These are phyloP conservation scores for Simplicillium aogashimaense DNA, from an alignment of 2,329 filamentous ascomycete genomes.

Conservation along the genomic window DNA sequence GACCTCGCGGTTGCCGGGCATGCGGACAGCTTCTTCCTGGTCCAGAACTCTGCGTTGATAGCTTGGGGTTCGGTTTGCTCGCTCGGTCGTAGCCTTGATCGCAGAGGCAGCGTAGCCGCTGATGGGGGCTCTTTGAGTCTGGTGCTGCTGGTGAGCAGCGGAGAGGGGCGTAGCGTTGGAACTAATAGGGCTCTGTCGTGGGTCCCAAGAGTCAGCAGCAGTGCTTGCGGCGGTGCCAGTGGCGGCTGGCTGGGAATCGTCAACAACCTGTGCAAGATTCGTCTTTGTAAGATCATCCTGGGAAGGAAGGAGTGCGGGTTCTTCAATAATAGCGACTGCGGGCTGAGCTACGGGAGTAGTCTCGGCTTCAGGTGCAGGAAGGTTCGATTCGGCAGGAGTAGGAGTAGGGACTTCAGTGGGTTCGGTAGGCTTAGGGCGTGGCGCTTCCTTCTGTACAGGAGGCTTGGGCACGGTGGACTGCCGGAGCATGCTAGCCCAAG, in stretches of 20 bases:
- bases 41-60: slow-evolving; percentile 82
- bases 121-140: slow-evolving; percentile 43
- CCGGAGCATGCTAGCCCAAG: slow-evolving; percentile 69
- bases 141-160: slow-evolving; percentile 52
- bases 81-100: slow-evolving; percentile 61
- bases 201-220: slow-evolving; percentile 75
- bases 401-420: slow-evolving; percentile 16
- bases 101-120: slow-evolving; percentile 72
- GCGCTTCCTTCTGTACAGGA: slow-evolving; percentile 41
- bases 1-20: slow-evolving; percentile 93
- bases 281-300: slow-evolving; percentile 81
- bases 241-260: slow-evolving; percentile 65
- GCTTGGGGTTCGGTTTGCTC: slow-evolving; percentile 60
- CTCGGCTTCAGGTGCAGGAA: slow-evolving; percentile 23
- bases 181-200: slow-evolving; percentile 48
- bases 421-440: slow-evolving; percentile 30
- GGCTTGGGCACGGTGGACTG: slow-evolving; percentile 49
- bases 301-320: slow-evolving; percentile 53
- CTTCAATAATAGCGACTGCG: slow-evolving; percentile 32
- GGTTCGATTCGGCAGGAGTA: slow-evolving; percentile 13
- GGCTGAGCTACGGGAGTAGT: slow-evolving; percentile 21
- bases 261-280: slow-evolving; percentile 85
- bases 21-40: slow-evolving; percentile 94
- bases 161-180: slow-evolving; percentile 58
- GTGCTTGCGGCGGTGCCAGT: slow-evolving; percentile 85